Base-by-base conservation (phyloP, 441 rosid genomes). In the Codiaeum variegatum region DNA sequence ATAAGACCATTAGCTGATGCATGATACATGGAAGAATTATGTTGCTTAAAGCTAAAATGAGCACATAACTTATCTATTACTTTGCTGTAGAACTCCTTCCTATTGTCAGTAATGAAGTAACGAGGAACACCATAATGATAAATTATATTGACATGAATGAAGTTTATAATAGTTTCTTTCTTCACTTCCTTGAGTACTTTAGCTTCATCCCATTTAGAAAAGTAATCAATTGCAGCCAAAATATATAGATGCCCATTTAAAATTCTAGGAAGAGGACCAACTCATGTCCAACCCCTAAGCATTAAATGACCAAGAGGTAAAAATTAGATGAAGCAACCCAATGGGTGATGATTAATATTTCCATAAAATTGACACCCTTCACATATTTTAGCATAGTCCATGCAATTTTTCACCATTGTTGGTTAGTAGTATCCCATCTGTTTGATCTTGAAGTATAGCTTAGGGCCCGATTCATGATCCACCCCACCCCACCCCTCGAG, bases 281-380 rank as follows among this genome's bases (percentile, higher is more conserved):
- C 47, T n/a, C 0, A 76, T 60, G 58, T 76, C 71, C 1, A 70
- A 29, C 15, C 64, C 61, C 44, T 47, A 77, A 29, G 65, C 52
- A 8, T 71, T 62, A 36, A 76, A 76, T 0, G 68, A 56, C 68
- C 46, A 66, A 0, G 49, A 72, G 1, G 62, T 18, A 13, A 72
- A 12, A 5, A 16, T 62, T 0, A 21, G 51, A 23, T 70, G 71
- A 24, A 76, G 23, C 0, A 44, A 13, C 10, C 70, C 6, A 0
- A 28, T 2, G 70, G 59, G 6, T 62, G 15, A 3, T 23, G 12
- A 7, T 56, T 32, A 16, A 69, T 3, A 13, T 26, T 36, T 3
- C n/a, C 31, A 70, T 64, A 5, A 15, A 77, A 54, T 21, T 72
- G 26, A 51, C 76, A 67, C 8, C 60, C 47, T 61, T n/a, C 9